phyloP scores from a whole-genome alignment of 1,284 basidiomycete genomes.

The Trametes sp. region DNA sequence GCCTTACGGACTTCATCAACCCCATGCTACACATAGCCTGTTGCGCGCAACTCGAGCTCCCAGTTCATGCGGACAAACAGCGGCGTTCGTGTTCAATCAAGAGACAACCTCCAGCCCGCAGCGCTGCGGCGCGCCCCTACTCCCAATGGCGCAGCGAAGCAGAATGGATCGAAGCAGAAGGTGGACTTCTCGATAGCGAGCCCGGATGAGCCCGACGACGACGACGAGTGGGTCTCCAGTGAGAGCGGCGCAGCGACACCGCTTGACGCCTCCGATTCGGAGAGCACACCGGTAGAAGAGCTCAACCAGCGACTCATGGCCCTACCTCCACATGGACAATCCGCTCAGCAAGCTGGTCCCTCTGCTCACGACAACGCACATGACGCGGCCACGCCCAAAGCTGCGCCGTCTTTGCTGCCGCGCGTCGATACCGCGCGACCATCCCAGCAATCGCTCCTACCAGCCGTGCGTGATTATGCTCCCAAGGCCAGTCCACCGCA shows the following conservation, averaged over 20 bases:
- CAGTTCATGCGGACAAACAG: slow-evolving; percentile 55
- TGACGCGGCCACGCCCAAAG: slow-evolving; percentile 45
- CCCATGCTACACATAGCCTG: slow-evolving; percentile 32
- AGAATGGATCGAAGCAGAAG: slow-evolving; percentile 51
- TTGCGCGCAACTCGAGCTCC: slow-evolving; percentile 44
- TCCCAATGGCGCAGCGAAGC: slow-evolving; percentile 44
- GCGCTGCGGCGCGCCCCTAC: slow-evolving; percentile 40
- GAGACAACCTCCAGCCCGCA: slow-evolving; percentile 52
- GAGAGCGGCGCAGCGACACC: slow-evolving; percentile 78
- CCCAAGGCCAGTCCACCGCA: slow-evolving; percentile 24
- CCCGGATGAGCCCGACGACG: slow-evolving; percentile 60
- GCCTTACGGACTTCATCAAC: slow-evolving; percentile 15
- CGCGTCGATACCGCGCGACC: slow-evolving; percentile 42
- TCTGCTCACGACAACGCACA: slow-evolving; percentile 37
- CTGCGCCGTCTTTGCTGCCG: slow-evolving; percentile 42
- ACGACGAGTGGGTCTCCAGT: slow-evolving; percentile 78
- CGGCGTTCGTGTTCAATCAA: slow-evolving; percentile 56
- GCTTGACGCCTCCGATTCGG: slow-evolving; percentile 54
- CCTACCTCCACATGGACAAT: slow-evolving; percentile 26
- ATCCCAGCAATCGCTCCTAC: slow-evolving; percentile 35
- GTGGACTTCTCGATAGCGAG: slow-evolving; percentile 66
- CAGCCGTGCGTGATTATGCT: slow-evolving; percentile 31
- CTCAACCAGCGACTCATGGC: slow-evolving; percentile 25
- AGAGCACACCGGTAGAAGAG: slow-evolving; percentile 42
- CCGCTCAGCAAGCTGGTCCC: slow-evolving; percentile 31